Evolutionary conservation across 495 filamentous ascomycete genomes (phyloP).

Genomic region (Apiosordaria backusii): DNA sequence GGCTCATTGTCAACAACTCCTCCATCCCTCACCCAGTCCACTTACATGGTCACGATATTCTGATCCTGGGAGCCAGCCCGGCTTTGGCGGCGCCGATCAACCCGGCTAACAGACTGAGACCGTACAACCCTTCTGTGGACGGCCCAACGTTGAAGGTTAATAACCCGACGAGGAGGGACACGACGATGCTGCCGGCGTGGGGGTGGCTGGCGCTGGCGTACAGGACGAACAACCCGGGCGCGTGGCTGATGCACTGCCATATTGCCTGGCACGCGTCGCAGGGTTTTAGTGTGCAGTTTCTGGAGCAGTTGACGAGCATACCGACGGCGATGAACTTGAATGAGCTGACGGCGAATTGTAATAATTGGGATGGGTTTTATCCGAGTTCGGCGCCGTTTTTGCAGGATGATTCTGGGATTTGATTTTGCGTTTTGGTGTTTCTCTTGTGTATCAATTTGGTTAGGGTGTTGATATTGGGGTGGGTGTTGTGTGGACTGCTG

Average conservation of each 20-base stretch:
- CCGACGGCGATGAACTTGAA: constrained; percentile 22
- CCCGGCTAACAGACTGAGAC: constrained; percentile 34
- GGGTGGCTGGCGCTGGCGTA: constrained; percentile 44
- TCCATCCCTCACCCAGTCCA: constrained; percentile 50
- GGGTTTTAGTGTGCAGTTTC: constrained; percentile 9
- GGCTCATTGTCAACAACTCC: constrained; percentile 38
- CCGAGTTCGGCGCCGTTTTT: constrained; percentile 22
- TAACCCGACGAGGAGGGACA: constrained; percentile 36
- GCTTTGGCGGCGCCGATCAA: constrained; percentile 24
- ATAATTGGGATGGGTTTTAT: constrained; percentile 27
- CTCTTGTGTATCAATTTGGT: not conserved
- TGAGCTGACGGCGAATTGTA: constrained; percentile 22
- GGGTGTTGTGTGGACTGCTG: not conserved
- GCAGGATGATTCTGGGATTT: constrained; percentile 30
- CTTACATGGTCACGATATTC: constrained; percentile 60
- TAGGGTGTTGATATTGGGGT: not conserved
- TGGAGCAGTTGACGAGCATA: constrained; percentile 35
- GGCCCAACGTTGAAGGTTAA: constrained; percentile 31
- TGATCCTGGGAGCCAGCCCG: constrained; percentile 39
- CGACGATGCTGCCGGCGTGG: constrained; percentile 39
- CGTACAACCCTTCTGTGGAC: constrained; percentile 34
- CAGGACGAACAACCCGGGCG: constrained; percentile 45
- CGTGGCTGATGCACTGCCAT: constrained; percentile 48
- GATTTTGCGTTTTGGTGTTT: not conserved
- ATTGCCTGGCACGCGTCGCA: constrained; percentile 42